Evolutionary conservation across 75 land plant species (phyloP), one percentile per base, ranked within the genome.

Genomic region (Adiantum capillusveneris): DNA sequence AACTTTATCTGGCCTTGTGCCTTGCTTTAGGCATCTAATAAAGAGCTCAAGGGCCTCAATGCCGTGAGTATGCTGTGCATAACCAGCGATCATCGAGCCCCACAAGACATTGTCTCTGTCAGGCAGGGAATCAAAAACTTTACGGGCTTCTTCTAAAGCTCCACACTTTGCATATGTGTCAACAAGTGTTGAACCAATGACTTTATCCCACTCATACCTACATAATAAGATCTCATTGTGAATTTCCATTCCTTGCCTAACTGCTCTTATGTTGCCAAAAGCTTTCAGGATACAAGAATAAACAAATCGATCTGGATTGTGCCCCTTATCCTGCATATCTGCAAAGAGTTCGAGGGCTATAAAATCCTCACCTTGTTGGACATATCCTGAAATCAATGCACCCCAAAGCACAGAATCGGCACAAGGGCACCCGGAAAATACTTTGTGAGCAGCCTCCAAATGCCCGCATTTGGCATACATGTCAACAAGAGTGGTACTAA

Each of bases 311-410:
- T 65, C 83, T 11, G 87, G 84, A 0, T n/a, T 29, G 12, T 77
- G 37, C 20, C 70, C 64, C 16, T 29, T 31, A 27, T 7, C 11
- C 53, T 45, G 60, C 91, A 87, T 87, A 36, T 81, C 66, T 5
- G 43, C 18, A 44, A 72, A 75, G 44, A 87, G 69, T 14, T 73
- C 55, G 16, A 87, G 58, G 16, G 86, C 67, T 34, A 69, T 74
- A 26, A 49, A 43, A 11, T 56, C 31, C 34, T 49, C 28, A 2
- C 89, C 85, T 46, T 77, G 82, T 27, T 60, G 68, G 9, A 85
- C 80, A 14, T 79, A 75, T 27, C 90, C 90, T 26, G 80, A 75
- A 53, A 86, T 79, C 59, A 82, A 66, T 1, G 83, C 72, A 56
- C 80, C 82, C 83, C 85, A 86, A 11, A 70, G 58, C 46, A 81